Evolutionary conservation across 2,329 filamentous ascomycete genomes (phyloP).

Genomic region (Onygenales sp.): DNA sequence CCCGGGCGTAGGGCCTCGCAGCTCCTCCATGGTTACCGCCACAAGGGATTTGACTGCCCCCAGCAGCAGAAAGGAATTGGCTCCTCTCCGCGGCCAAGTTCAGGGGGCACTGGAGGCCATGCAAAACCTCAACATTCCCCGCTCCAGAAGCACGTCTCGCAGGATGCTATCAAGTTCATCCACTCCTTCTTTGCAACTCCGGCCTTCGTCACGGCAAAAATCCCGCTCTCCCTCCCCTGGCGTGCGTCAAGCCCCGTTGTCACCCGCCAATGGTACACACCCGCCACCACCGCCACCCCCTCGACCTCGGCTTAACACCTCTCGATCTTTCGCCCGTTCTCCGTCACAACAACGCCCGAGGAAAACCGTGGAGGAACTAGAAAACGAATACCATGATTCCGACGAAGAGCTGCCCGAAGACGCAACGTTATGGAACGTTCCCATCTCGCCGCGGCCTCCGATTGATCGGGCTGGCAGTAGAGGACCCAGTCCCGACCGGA

Average conservation of each 20-base stretch:
- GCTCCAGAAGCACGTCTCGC: slow-evolving; percentile 10
- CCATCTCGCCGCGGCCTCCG: slow-evolving; percentile 36
- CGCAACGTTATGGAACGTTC: slow-evolving; percentile 42
- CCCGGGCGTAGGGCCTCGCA: neutral
- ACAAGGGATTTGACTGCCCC: slow-evolving; percentile 25
- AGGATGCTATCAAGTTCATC: slow-evolving; percentile 8
- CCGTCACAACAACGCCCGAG: slow-evolving; percentile 35
- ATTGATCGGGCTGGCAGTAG: slow-evolving; percentile 32
- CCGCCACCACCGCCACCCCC: slow-evolving; percentile 17
- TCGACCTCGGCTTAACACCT: slow-evolving; percentile 4
- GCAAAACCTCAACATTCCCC: slow-evolving; percentile 20
- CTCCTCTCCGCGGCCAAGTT: slow-evolving; percentile 17
- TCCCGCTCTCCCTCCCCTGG: slow-evolving; percentile 12
- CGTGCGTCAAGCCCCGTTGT: slow-evolving; percentile 16
- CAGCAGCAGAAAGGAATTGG: slow-evolving; percentile 13
- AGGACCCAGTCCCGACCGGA: slow-evolving; percentile 32
- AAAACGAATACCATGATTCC: slow-evolving; percentile 42
- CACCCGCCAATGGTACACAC: slow-evolving; percentile 17
- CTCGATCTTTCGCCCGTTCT: slow-evolving; percentile 22
- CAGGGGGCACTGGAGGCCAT: slow-evolving; percentile 17
- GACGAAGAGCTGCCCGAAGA: slow-evolving; percentile 43
- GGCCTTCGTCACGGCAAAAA: slow-evolving; percentile 4
- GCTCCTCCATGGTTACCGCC: slow-evolving; percentile 16
- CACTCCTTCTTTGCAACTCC: slow-evolving; percentile 17
- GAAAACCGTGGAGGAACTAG: slow-evolving; percentile 39